Percentiles rank a stretch among this genome's conserved stretches.
These are phyloP conservation scores for Mycena olivaceomarginata DNA, from an alignment of 768 basidiomycete genomes.

Conservation along the genomic window DNA sequence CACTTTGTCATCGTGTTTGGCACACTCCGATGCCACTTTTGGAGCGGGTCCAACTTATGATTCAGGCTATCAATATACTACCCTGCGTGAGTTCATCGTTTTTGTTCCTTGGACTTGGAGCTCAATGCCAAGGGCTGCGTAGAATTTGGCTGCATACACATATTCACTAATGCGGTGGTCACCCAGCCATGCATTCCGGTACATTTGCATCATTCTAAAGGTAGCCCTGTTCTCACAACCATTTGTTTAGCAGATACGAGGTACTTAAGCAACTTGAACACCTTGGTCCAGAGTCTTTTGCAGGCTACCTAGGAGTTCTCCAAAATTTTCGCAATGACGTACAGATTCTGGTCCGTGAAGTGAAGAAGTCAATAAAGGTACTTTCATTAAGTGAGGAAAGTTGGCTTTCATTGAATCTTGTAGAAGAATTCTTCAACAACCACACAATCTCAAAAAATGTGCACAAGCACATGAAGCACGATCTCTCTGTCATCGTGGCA, in stretches of 20 bases:
- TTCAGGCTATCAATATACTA: neutral
- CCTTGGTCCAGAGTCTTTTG: no score
- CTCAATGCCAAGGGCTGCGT: neutral
- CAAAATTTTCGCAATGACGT: neutral
- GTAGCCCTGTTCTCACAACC: no score
- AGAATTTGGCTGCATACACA: neutral
- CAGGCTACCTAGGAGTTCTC: neutral
- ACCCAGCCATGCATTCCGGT: no score
- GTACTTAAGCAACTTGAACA: no score
- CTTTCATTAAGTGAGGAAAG: neutral
- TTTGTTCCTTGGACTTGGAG: no score
- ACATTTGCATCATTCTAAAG: no score
- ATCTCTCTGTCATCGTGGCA: neutral
- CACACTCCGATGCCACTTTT: neutral
- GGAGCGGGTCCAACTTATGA: neutral
- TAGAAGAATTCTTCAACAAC: no score
- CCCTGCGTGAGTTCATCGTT: neutral
- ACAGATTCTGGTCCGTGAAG: neutral
- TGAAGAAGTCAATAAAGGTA: conserved; percentile 8
- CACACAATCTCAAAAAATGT: neutral
- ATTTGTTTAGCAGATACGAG: no score
- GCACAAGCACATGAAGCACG: neutral
- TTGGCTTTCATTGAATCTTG: no score
- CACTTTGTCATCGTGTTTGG: neutral
- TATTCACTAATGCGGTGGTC: neutral